Percentiles rank a stretch among this genome's conserved stretches.
phyloP scores from a whole-genome alignment of 129 eudicot genomes.

The Escallonia herrerae region DNA sequence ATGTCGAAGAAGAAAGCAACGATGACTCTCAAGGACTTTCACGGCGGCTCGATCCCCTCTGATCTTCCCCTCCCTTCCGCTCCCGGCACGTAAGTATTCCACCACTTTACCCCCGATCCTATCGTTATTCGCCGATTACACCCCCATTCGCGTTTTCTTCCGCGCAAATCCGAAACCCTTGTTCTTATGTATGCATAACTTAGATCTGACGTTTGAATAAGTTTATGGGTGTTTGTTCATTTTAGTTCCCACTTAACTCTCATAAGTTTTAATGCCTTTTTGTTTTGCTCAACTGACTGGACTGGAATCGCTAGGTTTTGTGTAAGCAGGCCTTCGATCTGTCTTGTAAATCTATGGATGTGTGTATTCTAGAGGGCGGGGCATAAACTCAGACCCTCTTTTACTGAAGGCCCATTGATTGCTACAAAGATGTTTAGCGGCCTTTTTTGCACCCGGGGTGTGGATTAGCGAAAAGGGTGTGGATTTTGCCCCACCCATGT shows the following conservation, averaged over 20 bases:
- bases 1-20: slow-evolving; percentile 99
- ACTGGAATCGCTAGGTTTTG: background rate
- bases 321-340: slow-evolving; percentile 26
- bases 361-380: background rate
- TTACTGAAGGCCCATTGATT: too few relatives aligned
- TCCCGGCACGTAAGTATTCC: slow-evolving; percentile 23
- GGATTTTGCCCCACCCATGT: too few relatives aligned
- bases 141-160: too few relatives aligned
- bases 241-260: too few relatives aligned
- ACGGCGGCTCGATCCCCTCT: slow-evolving; percentile 96
- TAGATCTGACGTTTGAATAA: background rate
- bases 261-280: background rate
- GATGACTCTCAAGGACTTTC: slow-evolving; percentile 94
- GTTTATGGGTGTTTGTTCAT: too few relatives aligned
- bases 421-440: too few relatives aligned
- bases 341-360: background rate
- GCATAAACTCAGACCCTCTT: too few relatives aligned
- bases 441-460: too few relatives aligned
- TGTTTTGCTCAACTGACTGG: slow-evolving; percentile 2
- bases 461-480: too few relatives aligned
- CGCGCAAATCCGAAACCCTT: too few relatives aligned
- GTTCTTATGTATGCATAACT: background rate
- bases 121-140: background rate
- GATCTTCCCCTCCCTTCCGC: slow-evolving; percentile 94
- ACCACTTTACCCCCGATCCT: background rate